Conservation (phyloP, 164 flowering plant genomes). For the Cinnamomum chago region DNA sequence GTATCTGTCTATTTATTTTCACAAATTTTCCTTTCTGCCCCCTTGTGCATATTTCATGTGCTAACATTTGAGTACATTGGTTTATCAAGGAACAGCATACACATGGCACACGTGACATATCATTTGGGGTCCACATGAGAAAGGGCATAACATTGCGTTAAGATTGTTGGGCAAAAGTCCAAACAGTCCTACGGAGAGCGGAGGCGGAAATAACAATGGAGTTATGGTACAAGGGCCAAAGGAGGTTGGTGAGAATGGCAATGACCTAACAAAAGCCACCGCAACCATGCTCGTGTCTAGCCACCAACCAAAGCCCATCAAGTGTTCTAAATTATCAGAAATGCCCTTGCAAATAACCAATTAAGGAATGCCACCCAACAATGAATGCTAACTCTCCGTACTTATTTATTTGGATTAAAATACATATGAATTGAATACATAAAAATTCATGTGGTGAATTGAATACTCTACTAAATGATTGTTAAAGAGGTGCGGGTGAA, state of each 20-base stretch:
- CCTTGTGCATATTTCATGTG: too few species aligned
- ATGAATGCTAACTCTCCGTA: too few species aligned
- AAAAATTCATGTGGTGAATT: neutral
- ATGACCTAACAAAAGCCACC: constrained; percentile 4
- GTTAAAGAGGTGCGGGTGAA: too few species aligned
- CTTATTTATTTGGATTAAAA: neutral
- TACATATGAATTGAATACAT: neutral
- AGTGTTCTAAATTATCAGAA: neutral
- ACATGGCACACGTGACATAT: too few species aligned
- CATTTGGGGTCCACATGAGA: neutral
- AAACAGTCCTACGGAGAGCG: neutral
- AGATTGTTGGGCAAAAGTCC: neutral
- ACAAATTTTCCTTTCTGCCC: too few species aligned
- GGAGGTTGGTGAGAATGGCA: neutral
- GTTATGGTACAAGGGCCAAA: neutral
- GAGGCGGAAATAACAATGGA: neutral
- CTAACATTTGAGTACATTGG: too few species aligned
- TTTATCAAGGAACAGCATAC: too few species aligned
- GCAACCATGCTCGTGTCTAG: neutral
- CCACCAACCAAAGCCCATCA: neutral
- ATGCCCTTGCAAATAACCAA: neutral
- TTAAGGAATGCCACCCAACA: too few species aligned
- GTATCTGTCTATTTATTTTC: too few species aligned
- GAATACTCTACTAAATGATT: neutral
- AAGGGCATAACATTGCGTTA: neutral